These are phyloP conservation scores for Aleurites moluccanus DNA, from an alignment of 441 rosid genomes.

Conservation along the genomic window DNA sequence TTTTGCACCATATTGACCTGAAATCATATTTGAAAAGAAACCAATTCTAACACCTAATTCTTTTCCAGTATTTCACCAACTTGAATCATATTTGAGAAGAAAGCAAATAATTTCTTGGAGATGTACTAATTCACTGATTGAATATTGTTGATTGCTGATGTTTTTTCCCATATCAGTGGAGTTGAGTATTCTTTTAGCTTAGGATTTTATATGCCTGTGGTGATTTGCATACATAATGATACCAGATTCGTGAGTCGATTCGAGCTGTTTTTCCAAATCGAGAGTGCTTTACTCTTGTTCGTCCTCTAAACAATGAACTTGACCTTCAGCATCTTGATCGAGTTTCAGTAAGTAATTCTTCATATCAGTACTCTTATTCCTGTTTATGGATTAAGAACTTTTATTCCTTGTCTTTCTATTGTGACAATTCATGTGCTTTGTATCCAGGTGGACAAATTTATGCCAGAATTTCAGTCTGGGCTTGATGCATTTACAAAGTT, in stretches of 20 bases:
- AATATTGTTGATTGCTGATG: neutral
- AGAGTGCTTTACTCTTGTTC: conserved; percentile 81
- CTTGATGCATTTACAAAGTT: conserved; percentile 75
- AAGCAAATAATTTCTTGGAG: neutral
- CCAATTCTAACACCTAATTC: neutral
- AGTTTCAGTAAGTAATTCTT: conserved; percentile 48
- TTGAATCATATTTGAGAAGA: neutral
- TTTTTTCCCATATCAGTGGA: neutral
- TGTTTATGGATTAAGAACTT: neutral
- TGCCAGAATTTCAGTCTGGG: conserved; percentile 76
- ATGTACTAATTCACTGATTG: neutral
- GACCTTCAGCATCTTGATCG: conserved; percentile 86
- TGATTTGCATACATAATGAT: neutral
- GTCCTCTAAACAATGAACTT: conserved; percentile 81
- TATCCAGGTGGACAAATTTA: conserved; percentile 58
- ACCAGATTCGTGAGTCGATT: conserved; percentile 71
- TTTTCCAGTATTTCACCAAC: neutral
- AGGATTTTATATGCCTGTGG: neutral
- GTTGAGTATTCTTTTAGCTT: neutral
- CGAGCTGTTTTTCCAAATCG: conserved; percentile 84
- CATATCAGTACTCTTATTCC: neutral
- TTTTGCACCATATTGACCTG: neutral
- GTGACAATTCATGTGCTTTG: conserved; percentile 8
- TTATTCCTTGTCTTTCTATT: conserved; percentile 1
- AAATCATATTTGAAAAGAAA: neutral